Evolutionary conservation across 805 yeast genomes (phyloP).

Genomic region (Saccharomyces jurei): DNA sequence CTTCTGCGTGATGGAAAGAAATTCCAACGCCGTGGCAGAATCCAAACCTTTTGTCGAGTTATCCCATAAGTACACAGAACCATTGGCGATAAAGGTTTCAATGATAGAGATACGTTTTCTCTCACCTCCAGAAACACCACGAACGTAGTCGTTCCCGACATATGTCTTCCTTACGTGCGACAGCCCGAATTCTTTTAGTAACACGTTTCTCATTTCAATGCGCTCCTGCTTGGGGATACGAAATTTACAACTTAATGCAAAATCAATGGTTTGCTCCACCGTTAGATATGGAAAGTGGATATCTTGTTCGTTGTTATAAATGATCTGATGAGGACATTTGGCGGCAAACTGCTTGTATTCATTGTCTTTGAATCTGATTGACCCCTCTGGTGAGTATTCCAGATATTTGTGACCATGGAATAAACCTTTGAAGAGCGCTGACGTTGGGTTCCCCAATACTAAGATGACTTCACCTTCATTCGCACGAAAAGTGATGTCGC

Average conservation of each 20-base stretch:
- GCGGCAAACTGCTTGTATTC: slow-evolving; percentile 4
- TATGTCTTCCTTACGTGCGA: slow-evolving; percentile 45
- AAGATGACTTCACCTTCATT: slow-evolving; percentile 11
- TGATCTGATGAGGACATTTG: slow-evolving; percentile 8
- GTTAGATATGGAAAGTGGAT: slow-evolving; percentile 44
- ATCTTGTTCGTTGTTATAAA: slow-evolving; percentile 42
- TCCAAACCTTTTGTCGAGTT: slow-evolving; percentile 41
- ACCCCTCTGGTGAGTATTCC: slow-evolving; percentile 6
- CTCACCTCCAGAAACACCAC: slow-evolving; percentile 60
- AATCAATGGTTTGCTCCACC: slow-evolving; percentile 45
- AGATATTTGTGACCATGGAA: slow-evolving; percentile 2
- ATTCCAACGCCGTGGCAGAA: slow-evolving; percentile 39
- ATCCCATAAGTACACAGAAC: slow-evolving; percentile 42
- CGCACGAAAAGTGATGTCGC: slow-evolving; percentile 4
- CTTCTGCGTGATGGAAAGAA: slow-evolving; percentile 34
- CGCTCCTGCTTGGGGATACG: slow-evolving; percentile 13
- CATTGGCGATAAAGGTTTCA: slow-evolving; percentile 38
- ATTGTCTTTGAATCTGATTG: slow-evolving; percentile 6
- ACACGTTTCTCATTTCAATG: slow-evolving; percentile 11
- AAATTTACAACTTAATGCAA: slow-evolving; percentile 41
- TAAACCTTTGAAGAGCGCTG: slow-evolving; percentile 7
- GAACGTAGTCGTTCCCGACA: slow-evolving; percentile 50
- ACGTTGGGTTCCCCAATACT: slow-evolving; percentile 8
- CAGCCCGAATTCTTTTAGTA: slow-evolving; percentile 30
- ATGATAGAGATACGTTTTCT: slow-evolving; percentile 54